A percentile compares a stretch with the other conserved stretches of the same genome.
Conservation (phyloP, 2,329 filamentous ascomycete species). For the Aspergillus ochraceoroseus region DNA sequence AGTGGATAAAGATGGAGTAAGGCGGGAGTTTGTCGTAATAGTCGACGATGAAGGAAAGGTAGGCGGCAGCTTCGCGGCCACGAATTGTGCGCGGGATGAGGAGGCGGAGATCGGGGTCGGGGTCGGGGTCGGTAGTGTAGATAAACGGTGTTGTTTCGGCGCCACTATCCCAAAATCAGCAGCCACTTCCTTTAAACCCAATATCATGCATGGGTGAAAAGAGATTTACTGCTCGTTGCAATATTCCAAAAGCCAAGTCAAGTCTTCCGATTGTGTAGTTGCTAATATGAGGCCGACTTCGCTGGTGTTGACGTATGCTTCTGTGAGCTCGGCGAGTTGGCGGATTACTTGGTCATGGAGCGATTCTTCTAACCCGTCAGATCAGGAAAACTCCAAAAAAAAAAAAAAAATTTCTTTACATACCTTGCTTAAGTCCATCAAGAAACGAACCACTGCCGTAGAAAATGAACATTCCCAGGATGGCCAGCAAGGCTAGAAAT, state of each 20-base stretch:
- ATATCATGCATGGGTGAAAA: background rate
- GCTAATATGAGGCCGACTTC: constrained; percentile 20
- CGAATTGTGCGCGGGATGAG: constrained; percentile 34
- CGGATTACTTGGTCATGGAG: constrained; percentile 14
- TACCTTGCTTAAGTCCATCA: too few relatives aligned
- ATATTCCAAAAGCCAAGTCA: constrained; percentile 22
- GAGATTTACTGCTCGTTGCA: constrained; percentile 20
- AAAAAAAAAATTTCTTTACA: background rate
- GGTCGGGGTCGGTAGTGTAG: constrained; percentile 28
- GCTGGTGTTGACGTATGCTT: constrained; percentile 15
- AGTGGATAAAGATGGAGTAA: constrained; percentile 58
- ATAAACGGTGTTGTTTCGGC: constrained; percentile 25
- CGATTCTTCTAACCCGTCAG: constrained; percentile 7
- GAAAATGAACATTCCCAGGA: constrained; percentile 13
- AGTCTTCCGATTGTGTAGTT: constrained; percentile 18
- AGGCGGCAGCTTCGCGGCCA: constrained; percentile 60
- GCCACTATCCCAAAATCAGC: background rate
- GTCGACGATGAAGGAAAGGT: constrained; percentile 59
- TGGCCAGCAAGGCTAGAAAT: constrained; percentile 17
- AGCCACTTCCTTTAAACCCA: background rate
- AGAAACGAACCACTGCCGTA: constrained; percentile 13
- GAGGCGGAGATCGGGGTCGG: constrained; percentile 23
- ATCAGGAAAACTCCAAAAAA: constrained; percentile 2
- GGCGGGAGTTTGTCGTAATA: constrained; percentile 57
- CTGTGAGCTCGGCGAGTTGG: constrained; percentile 19